Evolutionary conservation across 2,329 filamentous ascomycete genomes (phyloP), one percentile per base, ranked within the genome.

Genomic region (Ascochyta rabiei): DNA sequence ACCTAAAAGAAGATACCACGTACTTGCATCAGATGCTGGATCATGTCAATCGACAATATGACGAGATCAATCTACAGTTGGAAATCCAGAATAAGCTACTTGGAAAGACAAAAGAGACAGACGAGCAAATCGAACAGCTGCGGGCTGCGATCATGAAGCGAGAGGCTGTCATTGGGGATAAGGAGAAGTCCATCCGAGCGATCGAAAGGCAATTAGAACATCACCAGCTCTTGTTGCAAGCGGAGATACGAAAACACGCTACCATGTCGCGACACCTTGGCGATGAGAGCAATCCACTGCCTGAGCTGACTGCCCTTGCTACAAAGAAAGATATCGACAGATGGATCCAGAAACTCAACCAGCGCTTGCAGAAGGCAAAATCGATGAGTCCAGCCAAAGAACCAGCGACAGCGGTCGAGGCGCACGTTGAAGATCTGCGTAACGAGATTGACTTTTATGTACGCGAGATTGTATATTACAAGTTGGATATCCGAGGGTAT

Each of bases 401-500:
- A 15, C 23, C 53, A n/a, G 10, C 21, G 9, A 47, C 53, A 6
- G 53, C 62, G 8, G 45, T 43, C 2, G 59, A 72, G 18, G 60
- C 59, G 3, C 60, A 53, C 8, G 47, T 72, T 3, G 56, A 64
- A 33, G 64, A 67, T 28, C 59, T 81, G 44, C 73, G 73, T 41
- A 68, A 69, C 45, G 75, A 78, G 48, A 72, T 79, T 12, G 71
- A 75, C 24, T 75, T 77, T 56, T 78, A 79, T 48, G 69, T 80
- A 30, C 65, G 75, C n/a, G 79, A 81, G 42, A 80, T 80, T 48
- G 75, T 80, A 21, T 72, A 78, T 44, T 80, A 79, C 68, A 81
- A 80, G 61, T 72, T 81, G 26, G 79, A 82, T 47, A 72, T 80
- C 47, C 75, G 73, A 46, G 76, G 76, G 15, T 81, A 80, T 66